phyloP scores from a whole-genome alignment of 495 filamentous ascomycete genomes.

The Neurospora sp. region DNA sequence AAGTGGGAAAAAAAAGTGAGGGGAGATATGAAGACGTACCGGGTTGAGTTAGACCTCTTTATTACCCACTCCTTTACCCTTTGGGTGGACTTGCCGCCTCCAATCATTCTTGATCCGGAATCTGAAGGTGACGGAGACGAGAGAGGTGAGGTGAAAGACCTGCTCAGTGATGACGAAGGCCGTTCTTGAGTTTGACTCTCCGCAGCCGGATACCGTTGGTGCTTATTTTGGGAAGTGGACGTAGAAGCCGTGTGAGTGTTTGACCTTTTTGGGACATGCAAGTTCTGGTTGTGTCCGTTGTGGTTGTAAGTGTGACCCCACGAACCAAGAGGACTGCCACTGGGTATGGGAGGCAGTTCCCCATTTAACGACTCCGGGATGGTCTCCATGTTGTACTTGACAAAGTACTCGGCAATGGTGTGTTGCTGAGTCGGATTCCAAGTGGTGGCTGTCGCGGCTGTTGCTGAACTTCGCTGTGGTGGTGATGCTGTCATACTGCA shows the following conservation, averaged over 20 bases:
- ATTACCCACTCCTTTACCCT: slow-evolving; percentile 20
- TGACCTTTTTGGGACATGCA: not conserved
- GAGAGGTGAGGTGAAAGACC: not conserved
- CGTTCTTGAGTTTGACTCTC: not conserved
- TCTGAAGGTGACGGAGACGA: not conserved
- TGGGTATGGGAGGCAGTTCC: not conserved
- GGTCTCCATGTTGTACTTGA: not conserved
- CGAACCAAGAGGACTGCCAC: not conserved
- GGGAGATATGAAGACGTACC: slow-evolving; percentile 4
- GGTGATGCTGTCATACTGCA: not conserved
- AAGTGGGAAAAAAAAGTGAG: not conserved
- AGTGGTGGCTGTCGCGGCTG: not conserved
- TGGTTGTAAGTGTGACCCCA: not conserved
- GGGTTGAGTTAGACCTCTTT: slow-evolving; percentile 16
- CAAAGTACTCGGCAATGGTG: not conserved
- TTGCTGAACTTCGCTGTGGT: not conserved
- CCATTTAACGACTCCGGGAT: not conserved
- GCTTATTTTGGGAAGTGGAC: not conserved
- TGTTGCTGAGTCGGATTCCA: not conserved
- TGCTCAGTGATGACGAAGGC: not conserved
- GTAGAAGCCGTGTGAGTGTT: not conserved
- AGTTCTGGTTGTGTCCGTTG: not conserved
- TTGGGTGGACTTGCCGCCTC: slow-evolving; percentile 9
- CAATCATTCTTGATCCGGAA: not conserved
- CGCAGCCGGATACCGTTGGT: not conserved